phyloP scores from a whole-genome alignment of 768 basidiomycete species.

The Hortiboletus campestris region DNA sequence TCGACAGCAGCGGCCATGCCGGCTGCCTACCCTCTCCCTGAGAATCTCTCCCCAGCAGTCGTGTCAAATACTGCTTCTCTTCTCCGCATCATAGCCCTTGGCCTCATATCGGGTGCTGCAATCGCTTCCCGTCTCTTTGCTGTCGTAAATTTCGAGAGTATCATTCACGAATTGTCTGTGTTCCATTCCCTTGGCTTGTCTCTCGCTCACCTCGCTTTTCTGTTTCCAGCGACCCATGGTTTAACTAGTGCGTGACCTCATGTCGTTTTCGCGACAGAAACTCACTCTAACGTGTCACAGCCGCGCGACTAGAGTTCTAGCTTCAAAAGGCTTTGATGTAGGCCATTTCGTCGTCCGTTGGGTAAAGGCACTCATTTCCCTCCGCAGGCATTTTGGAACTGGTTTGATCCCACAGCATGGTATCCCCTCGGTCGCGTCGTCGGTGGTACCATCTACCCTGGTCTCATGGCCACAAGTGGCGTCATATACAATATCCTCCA shows the following conservation, averaged over 20 bases:
- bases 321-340: conserved; percentile 94
- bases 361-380: conserved; percentile 4
- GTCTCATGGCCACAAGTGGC: conserved; percentile 96
- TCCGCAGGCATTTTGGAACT: conserved; percentile 97
- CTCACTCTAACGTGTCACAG: conserved; percentile 38
- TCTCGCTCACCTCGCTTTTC: neutral
- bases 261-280: neutral
- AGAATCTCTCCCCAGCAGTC: conserved; percentile 64
- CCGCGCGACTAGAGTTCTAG: conserved; percentile 89
- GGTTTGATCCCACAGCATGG: conserved; percentile 99
- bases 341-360: conserved; percentile 28
- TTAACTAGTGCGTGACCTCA: conserved; percentile 81
- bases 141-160: conserved; percentile 97
- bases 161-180: conserved; percentile 97
- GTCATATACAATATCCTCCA: conserved; percentile 93
- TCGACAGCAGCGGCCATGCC: conserved; percentile 53
- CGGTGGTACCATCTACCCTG: conserved; percentile 97
- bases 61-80: conserved; percentile 88
- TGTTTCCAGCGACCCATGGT: conserved; percentile 86
- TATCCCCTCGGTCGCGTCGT: conserved; percentile 98
- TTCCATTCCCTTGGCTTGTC: neutral
- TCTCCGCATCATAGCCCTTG: conserved; percentile 85
- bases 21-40: conserved; percentile 71
- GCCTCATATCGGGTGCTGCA: conserved; percentile 90
- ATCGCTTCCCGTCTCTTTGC: conserved; percentile 96